These are phyloP conservation scores for Eimeria praecox DNA, from an alignment of 169 alveolate species.

Conservation along the genomic window DNA sequence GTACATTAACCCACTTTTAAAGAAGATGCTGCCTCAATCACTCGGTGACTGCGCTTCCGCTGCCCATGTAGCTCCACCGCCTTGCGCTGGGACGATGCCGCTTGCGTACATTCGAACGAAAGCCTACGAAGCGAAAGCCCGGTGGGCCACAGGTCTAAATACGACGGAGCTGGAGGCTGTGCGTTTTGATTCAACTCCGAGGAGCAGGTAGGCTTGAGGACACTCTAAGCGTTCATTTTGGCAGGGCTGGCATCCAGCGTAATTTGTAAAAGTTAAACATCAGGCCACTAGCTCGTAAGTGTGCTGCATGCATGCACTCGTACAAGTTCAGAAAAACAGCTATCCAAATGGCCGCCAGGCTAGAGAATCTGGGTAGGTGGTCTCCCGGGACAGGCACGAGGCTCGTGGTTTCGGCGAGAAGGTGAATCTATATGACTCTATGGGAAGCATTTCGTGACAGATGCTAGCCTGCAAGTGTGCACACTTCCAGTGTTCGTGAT, in stretches of 20 bases:
- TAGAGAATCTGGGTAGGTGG: background rate
- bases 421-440: background rate
- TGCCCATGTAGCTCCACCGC: conserved; percentile 67
- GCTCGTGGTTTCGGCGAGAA: background rate
- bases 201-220: conserved; percentile 9
- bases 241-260: background rate
- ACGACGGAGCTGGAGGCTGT: conserved; percentile 69
- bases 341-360: background rate
- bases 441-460: background rate
- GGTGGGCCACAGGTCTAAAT: conserved; percentile 77
- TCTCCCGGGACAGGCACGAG: background rate
- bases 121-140: conserved; percentile 75
- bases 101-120: conserved; percentile 58
- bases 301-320: background rate
- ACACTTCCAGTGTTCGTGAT: background rate
- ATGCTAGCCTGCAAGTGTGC: background rate
- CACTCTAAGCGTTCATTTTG: background rate
- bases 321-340: background rate
- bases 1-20: conserved; percentile 47
- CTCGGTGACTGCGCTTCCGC: conserved; percentile 71
- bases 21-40: conserved; percentile 55
- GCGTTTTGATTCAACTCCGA: conserved; percentile 57
- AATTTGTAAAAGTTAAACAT: background rate
- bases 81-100: conserved; percentile 60
- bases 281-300: background rate